A percentile compares a stretch with the other conserved stretches of the same genome.
These are phyloP conservation scores for Coniferiporia weirii DNA, from an alignment of 1,284 basidiomycete species.

Conservation along the genomic window DNA sequence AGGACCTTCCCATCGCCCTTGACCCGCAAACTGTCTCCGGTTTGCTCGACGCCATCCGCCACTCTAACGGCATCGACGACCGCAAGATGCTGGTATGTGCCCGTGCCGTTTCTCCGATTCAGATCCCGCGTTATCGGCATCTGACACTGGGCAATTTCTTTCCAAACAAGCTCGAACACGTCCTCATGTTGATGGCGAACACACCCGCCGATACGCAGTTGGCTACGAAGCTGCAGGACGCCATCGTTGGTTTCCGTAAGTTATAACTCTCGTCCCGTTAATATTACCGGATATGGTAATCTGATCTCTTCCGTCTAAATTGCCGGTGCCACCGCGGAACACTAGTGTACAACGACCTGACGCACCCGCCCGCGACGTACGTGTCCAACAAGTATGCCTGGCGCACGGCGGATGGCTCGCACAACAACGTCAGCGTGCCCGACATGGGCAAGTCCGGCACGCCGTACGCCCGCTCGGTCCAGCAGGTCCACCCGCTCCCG, in stretches of 20 bases:
- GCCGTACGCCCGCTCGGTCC: constrained; percentile 77
- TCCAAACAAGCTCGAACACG: constrained; percentile 56
- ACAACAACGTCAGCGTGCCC: constrained; percentile 68
- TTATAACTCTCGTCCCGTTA: neutral
- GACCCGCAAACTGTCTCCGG: constrained; percentile 43
- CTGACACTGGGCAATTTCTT: neutral
- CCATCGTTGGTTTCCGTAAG: constrained; percentile 54
- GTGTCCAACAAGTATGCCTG: constrained; percentile 58
- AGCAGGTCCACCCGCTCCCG: constrained; percentile 59
- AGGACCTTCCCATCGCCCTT: constrained; percentile 32
- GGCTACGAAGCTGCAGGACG: constrained; percentile 43
- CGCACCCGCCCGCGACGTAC: constrained; percentile 67
- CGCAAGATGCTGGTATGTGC: constrained; percentile 45
- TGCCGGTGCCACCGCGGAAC: neutral
- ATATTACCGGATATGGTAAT: too few species aligned
- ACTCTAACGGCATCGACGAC: constrained; percentile 62
- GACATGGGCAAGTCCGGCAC: constrained; percentile 69
- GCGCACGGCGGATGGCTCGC: constrained; percentile 67
- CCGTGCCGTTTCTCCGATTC: constrained; percentile 17
- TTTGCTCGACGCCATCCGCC: constrained; percentile 48
- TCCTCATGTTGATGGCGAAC: constrained; percentile 55
- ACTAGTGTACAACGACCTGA: constrained; percentile 71
- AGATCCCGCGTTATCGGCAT: constrained; percentile 21
- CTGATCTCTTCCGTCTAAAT: neutral
- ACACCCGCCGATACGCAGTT: constrained; percentile 45